Evolutionary conservation across 345 rosid genomes (phyloP), one percentile per base, ranked within the genome.

Genomic region (Moricandia arvensis): DNA sequence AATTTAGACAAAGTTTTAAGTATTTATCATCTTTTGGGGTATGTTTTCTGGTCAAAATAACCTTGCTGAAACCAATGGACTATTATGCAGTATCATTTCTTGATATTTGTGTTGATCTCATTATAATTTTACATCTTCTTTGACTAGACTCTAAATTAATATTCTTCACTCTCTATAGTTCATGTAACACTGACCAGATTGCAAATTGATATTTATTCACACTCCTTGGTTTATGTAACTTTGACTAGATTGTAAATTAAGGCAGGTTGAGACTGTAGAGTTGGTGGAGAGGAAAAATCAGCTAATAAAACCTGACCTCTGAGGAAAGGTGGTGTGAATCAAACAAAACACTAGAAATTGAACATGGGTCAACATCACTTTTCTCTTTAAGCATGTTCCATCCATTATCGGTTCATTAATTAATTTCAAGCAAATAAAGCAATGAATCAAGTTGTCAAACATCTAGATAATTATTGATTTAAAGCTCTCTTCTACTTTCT

Each of bases 321-420:
- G 16, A 30, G 43, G 12, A 47, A 68, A 34, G 17, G 62, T 54
- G 9, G 37, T 35, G n/a, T 68, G 61, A 53, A 68, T 18, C 47
- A 53, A 53, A 54, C 63, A 18, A 54, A 68, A 12, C 49, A 68
- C 49, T 67, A 67, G 12, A 66, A 47, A 66, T n/a, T 31, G 21
- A 68, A 68, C 62, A 68, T 17, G 2, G 57, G 72, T 68, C 62
- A 12, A 34, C 49, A 18, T 54, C 72, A 33, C 31, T 68, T 68
- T 53, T 68, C 62, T 18, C 72, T 68, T 55, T 54, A 68, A 68
- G 51, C 63, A 68, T 68, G 63, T 68, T 54, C 72, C 63, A 55
- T 54, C 72, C 34, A 68, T 68, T 34, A 16, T 49, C 60, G 45
- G 16, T 53, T 31, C 51, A 17, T 21, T 53, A 51, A 31, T 6